A percentile compares a stretch with the other conserved stretches of the same genome.
Evolutionary conservation across 805 yeast species (phyloP).

Genomic region (Ogataea methanolica): DNA sequence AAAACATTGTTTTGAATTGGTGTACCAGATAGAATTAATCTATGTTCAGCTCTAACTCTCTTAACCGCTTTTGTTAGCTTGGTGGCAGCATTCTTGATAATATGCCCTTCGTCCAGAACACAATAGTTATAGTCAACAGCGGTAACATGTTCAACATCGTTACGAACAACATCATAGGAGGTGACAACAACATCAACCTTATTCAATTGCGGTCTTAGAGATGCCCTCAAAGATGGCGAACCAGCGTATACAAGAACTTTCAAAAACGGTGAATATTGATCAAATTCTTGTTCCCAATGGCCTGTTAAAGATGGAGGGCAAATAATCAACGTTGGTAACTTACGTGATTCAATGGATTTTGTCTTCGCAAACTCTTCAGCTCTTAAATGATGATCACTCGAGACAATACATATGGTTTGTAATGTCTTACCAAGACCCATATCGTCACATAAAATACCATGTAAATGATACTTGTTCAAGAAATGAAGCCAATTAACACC

Average conservation of each 20-base stretch:
- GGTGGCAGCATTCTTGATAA: conserved; percentile 86
- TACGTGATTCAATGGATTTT: conserved; percentile 58
- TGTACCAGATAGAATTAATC: conserved; percentile 91
- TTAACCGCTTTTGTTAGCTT: conserved; percentile 89
- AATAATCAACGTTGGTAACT: conserved; percentile 77
- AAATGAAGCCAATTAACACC: conserved; percentile 99
- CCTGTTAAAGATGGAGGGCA: conserved; percentile 99
- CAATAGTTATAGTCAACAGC: conserved; percentile 80
- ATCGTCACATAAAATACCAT: conserved; percentile 97
- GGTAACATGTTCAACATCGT: conserved; percentile 67
- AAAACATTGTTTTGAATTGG: conserved; percentile 97
- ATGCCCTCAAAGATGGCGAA: conserved; percentile 68
- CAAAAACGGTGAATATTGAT: conserved; percentile 84
- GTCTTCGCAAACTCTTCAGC: conserved; percentile 63
- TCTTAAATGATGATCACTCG: conserved; percentile 90
- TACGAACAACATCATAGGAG: conserved; percentile 93
- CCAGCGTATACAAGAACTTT: conserved; percentile 87
- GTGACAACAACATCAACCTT: conserved; percentile 84
- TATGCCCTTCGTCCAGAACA: conserved; percentile 96
- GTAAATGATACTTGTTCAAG: conserved; percentile 88
- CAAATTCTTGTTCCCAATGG: conserved; percentile 96
- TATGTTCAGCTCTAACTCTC: conserved; percentile 74
- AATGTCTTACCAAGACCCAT: conserved; percentile 98
- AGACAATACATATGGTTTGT: conserved; percentile 94
- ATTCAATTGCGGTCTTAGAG: conserved; percentile 47